Evolutionary conservation across 441 rosid species (phyloP).

Genomic region (Pelargonium cotyledonis): DNA sequence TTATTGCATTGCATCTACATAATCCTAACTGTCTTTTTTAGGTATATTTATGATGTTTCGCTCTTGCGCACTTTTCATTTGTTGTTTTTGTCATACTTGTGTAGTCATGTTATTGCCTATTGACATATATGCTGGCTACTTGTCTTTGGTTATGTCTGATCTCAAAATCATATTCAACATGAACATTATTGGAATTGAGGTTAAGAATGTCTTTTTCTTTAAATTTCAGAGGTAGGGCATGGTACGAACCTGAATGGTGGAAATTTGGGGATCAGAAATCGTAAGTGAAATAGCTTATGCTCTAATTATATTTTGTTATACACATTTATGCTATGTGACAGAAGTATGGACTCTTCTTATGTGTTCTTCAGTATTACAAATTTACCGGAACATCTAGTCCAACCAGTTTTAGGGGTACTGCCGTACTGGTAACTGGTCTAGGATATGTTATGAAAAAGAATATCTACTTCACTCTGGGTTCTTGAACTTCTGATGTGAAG

Average conservation of each 20-base stretch:
- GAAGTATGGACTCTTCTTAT: conserved; percentile 1
- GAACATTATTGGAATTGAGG: conserved; percentile 3
- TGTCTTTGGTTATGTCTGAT: background rate
- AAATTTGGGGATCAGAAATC: conserved; percentile 88
- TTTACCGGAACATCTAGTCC: background rate
- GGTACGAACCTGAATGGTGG: conserved; percentile 99
- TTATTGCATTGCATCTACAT: background rate
- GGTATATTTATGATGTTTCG: background rate
- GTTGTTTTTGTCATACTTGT: background rate
- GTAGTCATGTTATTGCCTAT: background rate
- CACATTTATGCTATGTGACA: background rate
- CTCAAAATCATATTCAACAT: background rate
- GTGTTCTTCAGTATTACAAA: background rate
- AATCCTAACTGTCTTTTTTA: background rate
- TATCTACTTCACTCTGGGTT: background rate
- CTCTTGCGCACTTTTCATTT: background rate
- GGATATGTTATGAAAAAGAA: background rate
- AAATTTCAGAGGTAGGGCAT: conserved; percentile 71
- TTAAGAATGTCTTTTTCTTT: conserved; percentile 16
- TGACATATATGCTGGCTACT: background rate
- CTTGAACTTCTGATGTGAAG: conserved; percentile 3
- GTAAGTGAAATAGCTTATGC: conserved; percentile 45
- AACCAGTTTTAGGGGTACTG: background rate
- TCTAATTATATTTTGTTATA: background rate
- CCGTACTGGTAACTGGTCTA: background rate